These are phyloP conservation scores for Ramaria sp. DNA, from an alignment of 768 basidiomycete genomes.

Conservation along the genomic window DNA sequence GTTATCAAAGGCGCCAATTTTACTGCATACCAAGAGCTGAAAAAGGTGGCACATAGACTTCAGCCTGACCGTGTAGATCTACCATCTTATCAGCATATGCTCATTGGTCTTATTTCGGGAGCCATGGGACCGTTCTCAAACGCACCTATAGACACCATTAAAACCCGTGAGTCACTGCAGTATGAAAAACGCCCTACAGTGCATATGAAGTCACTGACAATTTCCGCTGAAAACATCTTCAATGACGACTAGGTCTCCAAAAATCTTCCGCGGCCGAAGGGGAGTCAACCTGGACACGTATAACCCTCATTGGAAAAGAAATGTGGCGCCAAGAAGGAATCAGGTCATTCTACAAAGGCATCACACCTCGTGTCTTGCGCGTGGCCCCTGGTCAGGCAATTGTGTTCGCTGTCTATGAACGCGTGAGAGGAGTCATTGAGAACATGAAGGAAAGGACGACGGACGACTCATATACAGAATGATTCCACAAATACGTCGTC, in stretches of 20 bases:
- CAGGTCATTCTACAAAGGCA: conserved; percentile 93
- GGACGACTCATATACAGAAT: conserved; percentile 64
- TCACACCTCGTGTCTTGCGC: conserved; percentile 89
- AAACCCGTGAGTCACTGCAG: conserved; percentile 58
- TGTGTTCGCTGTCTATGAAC: conserved; percentile 95
- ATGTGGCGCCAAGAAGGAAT: conserved; percentile 93
- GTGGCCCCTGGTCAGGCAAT: conserved; percentile 97
- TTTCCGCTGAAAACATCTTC: neutral
- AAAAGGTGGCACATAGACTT: conserved; percentile 62
- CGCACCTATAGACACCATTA: conserved; percentile 91
- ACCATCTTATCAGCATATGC: conserved; percentile 92
- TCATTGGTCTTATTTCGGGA: conserved; percentile 90
- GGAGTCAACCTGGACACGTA: conserved; percentile 68
- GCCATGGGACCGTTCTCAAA: conserved; percentile 99
- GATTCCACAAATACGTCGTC: conserved; percentile 5
- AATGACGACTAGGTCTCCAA: conserved; percentile 52
- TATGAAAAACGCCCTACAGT: neutral
- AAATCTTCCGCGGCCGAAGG: conserved; percentile 68
- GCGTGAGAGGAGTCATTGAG: conserved; percentile 70
- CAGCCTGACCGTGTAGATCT: conserved; percentile 76
- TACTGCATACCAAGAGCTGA: conserved; percentile 95
- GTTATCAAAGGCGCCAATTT: conserved; percentile 74
- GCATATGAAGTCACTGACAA: no score
- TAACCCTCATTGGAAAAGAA: conserved; percentile 70
- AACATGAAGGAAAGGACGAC: conserved; percentile 43